Evolutionary conservation across 768 basidiomycete genomes (phyloP).

Genomic region (Boletus rufocinnamomeus): DNA sequence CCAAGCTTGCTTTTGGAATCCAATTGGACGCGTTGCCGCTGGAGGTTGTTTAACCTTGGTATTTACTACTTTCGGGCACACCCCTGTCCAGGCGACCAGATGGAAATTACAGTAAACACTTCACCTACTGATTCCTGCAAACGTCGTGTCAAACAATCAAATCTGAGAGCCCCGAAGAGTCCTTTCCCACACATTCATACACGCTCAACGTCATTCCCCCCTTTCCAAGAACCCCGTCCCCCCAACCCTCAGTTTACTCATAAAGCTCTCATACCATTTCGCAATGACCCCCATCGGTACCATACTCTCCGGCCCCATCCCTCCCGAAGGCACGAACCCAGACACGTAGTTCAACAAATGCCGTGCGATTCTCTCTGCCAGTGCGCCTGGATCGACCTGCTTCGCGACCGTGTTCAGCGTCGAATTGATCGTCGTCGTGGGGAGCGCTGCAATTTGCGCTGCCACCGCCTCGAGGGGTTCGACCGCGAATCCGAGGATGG

Average conservation of each 20-base stretch:
- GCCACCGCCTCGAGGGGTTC: conserved; percentile 70
- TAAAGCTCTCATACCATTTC: conserved; percentile 73
- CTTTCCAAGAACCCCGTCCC: conserved; percentile 66
- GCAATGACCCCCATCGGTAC: conserved; percentile 64
- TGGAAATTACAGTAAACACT: too few species aligned
- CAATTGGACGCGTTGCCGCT: too few species aligned
- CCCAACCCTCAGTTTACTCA: conserved; percentile 55
- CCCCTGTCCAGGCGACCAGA: not conserved
- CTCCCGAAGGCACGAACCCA: conserved; percentile 54
- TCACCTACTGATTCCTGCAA: not conserved
- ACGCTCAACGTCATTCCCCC: conserved; percentile 8
- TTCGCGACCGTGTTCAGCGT: conserved; percentile 20
- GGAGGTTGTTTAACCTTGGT: not conserved
- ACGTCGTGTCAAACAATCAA: not conserved
- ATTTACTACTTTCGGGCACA: not conserved
- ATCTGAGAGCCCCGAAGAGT: not conserved
- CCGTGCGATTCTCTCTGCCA: conserved; percentile 46
- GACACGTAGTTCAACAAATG: conserved; percentile 77
- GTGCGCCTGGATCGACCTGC: conserved; percentile 10
- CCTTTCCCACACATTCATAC: not conserved
- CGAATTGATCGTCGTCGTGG: conserved; percentile 32
- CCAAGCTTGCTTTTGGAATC: too few species aligned
- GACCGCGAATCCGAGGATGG: conserved; percentile 77
- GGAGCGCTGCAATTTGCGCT: conserved; percentile 54
- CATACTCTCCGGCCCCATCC: conserved; percentile 49